Evolutionary conservation across 495 filamentous ascomycete genomes (phyloP), one percentile per base, ranked within the genome.

Genomic region (Articulospora tetracladia): DNA sequence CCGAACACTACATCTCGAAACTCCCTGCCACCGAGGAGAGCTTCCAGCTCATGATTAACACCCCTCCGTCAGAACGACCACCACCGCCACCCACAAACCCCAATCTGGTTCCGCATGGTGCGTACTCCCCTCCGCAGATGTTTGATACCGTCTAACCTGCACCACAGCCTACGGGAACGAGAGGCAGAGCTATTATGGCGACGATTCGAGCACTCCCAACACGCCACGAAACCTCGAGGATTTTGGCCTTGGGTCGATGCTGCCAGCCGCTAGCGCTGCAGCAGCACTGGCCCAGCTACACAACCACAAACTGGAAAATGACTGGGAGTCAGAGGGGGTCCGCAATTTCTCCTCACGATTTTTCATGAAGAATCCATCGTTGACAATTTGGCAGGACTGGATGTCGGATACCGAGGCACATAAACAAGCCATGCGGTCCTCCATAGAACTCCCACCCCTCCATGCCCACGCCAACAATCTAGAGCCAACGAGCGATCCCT

Each of bases 1-100:
- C 94, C 55, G 93, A 95, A 69, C 87, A 97, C 75, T 98, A 97
- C 75, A 97, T 98, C 65, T 86, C 94, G 61, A 98, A 98, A 86
- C 91, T 98, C 68, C 94, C 94, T 71, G 94, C 94, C 48, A 98
- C 94, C 66, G 93, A 97, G 71, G 94, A 98, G 79, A 97, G 92
- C 86, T 97, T 98, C 77, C 79, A 88, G 66, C 79, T 95, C 70
- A 97, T 97, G 92, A 90, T 96, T 71, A 95, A 84, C 72, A 91
- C 91, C 59, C 87, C 91, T 41, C 92, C 90, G 30, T 88, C 87
- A 36, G 89, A 95, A 72, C 85, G 89, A 68, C 87, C 86, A n/a
- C 85, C 78, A 25, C 83, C 83, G 58, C 62, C 76, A 68, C 57
- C 50, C 23, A 55, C 62, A 27, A 70, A 57, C 55, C 62, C 71